A percentile compares a stretch with the other conserved stretches of the same genome.
Evolutionary conservation across 441 rosid species (phyloP).

Genomic region (Hura crepitans): DNA sequence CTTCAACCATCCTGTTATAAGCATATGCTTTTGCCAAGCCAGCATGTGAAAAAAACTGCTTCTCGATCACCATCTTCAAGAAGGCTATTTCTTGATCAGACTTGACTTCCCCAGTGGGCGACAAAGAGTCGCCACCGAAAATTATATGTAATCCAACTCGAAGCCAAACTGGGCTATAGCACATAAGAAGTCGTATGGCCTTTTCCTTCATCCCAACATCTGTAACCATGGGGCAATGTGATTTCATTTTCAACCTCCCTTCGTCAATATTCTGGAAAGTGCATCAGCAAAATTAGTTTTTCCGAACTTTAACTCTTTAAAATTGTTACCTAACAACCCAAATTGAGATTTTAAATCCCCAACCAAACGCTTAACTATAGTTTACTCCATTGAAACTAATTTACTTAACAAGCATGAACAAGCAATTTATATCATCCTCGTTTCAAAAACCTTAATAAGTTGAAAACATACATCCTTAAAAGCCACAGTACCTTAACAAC

Average conservation of each 20-base stretch:
- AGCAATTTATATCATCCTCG: neutral
- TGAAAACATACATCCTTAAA: neutral
- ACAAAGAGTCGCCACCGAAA: constrained; percentile 78
- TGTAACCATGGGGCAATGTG: constrained; percentile 82
- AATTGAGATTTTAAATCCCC: neutral
- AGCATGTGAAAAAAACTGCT: constrained; percentile 67
- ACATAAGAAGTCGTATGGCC: constrained; percentile 52
- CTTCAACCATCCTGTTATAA: constrained; percentile 90
- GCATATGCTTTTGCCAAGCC: constrained; percentile 74
- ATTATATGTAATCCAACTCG: constrained; percentile 68
- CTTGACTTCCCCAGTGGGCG: constrained; percentile 45
- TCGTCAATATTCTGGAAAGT: constrained; percentile 71
- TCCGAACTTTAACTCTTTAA: neutral
- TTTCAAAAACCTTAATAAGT: neutral
- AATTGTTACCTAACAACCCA: neutral
- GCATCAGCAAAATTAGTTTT: constrained; percentile 10
- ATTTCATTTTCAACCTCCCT: constrained; percentile 82
- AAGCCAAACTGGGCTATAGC: constrained; percentile 81
- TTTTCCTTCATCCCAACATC: constrained; percentile 85
- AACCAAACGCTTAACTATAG: neutral
- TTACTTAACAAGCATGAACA: neutral
- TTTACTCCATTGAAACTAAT: neutral
- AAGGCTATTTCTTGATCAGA: constrained; percentile 56
- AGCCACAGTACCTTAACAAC: constrained; percentile 55
- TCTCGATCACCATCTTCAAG: constrained; percentile 70